Evolutionary conservation across 2,329 filamentous ascomycete species (phyloP).

Genomic region (Neocucurbitaria cava): DNA sequence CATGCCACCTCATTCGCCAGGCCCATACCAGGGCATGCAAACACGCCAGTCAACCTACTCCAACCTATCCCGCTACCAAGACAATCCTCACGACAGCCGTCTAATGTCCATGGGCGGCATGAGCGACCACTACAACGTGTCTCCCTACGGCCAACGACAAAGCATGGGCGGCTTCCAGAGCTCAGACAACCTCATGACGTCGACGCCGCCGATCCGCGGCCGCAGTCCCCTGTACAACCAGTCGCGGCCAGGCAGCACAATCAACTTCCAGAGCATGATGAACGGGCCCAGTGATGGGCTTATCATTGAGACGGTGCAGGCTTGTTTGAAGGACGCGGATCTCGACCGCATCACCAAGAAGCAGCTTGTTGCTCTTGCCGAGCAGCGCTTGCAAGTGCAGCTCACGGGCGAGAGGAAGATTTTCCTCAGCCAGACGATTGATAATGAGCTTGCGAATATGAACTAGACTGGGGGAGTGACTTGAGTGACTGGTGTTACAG

Average conservation of each 20-base stretch:
- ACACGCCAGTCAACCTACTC: slow-evolving; percentile 78
- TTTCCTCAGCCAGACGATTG: slow-evolving; percentile 93
- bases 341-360: slow-evolving; percentile 99
- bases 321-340: slow-evolving; percentile 85
- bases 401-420: slow-evolving; percentile 82
- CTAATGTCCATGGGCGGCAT: slow-evolving; percentile 67
- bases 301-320: slow-evolving; percentile 84
- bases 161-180: slow-evolving; percentile 53
- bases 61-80: slow-evolving; percentile 66
- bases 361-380: slow-evolving; percentile 82
- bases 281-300: slow-evolving; percentile 77
- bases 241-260: slow-evolving; percentile 61
- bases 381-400: slow-evolving; percentile 91
- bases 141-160: slow-evolving; percentile 49
- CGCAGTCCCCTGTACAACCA: slow-evolving; percentile 59
- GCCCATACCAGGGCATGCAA: slow-evolving; percentile 69
- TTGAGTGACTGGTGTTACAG: background rate
- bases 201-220: slow-evolving; percentile 47
- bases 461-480: slow-evolving; percentile 52
- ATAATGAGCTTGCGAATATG: slow-evolving; percentile 93
- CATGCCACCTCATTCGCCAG: slow-evolving; percentile 81
- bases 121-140: slow-evolving; percentile 50
- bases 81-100: slow-evolving; percentile 64
- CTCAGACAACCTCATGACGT: slow-evolving; percentile 50
- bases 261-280: slow-evolving; percentile 64